These are phyloP conservation scores for Thielaviopsis euricoi DNA, from an alignment of 2,329 filamentous ascomycete genomes.

Conservation along the genomic window DNA sequence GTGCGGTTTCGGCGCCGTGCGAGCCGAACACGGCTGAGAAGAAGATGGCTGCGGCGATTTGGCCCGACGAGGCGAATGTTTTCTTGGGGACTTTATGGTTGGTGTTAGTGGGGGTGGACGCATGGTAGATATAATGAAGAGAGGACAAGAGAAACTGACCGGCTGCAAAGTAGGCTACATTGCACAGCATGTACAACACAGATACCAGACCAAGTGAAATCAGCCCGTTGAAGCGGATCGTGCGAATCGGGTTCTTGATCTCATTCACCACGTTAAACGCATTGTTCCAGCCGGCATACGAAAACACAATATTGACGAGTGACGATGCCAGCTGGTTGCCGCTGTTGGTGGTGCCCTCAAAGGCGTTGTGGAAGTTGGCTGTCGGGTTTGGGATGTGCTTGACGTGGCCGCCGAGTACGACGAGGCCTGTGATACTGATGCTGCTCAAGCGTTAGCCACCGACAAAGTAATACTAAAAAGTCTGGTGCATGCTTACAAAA, in stretches of 20 bases:
- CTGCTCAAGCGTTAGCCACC: conserved; percentile 2
- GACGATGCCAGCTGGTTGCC: conserved; percentile 27
- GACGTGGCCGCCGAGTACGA: conserved; percentile 33
- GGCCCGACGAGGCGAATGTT: conserved; percentile 33
- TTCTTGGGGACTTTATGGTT: conserved; percentile 28
- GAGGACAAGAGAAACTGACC: too few relatives aligned
- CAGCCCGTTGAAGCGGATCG: conserved; percentile 32
- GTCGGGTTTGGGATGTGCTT: conserved; percentile 18
- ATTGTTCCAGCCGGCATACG: conserved; percentile 40
- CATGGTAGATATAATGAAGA: too few relatives aligned
- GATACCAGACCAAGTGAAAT: conserved; percentile 34
- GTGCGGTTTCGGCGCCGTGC: conserved; percentile 29
- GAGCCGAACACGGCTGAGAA: conserved; percentile 41
- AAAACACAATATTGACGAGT: conserved; percentile 41
- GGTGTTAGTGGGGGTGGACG: too few relatives aligned
- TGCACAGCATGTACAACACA: conserved; percentile 39
- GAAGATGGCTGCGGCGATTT: conserved; percentile 40
- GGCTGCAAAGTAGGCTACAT: conserved; percentile 44
- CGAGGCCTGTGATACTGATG: conserved; percentile 42
- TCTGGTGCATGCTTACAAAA: conserved; percentile 25
- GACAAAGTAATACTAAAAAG: too few relatives aligned
- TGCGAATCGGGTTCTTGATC: conserved; percentile 41
- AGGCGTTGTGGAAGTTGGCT: conserved; percentile 22
- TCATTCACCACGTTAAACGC: conserved; percentile 47
- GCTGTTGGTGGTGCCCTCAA: conserved; percentile 20